Evolutionary conservation across 257 asterid species (phyloP), one percentile per base, ranked within the genome.

Genomic region (Nicotiana undulata): DNA sequence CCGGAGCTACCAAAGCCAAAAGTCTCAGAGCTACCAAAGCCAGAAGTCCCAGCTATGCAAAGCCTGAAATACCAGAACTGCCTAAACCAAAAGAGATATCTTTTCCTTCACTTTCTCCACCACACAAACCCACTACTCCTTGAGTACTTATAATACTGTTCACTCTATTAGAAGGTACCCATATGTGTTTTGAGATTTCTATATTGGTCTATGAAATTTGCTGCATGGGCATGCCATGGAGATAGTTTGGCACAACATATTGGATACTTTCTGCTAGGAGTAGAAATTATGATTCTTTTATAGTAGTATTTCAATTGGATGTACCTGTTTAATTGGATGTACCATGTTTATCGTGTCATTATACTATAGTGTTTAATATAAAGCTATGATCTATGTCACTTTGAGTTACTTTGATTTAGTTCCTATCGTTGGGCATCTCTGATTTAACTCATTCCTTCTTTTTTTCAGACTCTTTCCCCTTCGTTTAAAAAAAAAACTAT

Each of bases 1-100:
- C 60, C 83, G 1, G 56, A 67, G 10, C 51, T 84, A 9, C 90
- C 90, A 3, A 86, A 86, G 56, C 32, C 76, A 12, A 26, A 55
- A n/a, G 0, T 58, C 3, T 68, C 68, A 56, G 20, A 31, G 20
- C 7, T 77, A 2, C 80, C 80, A 56, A 78, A 40, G 20, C 61
- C 8, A 2, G 74, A 60, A 55, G 22, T 78, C 0, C 76, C 82
- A 63, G 7, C 26, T 15, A 2, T 79, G 0, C 82, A 63, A 79
- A 79, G 29, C 51, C 59, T 46, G 17, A 61, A 24, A 28, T 78
- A 0, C 60, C 82, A 2, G 53, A 78, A 22, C 18, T 85, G 2
- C 89, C 91, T 9, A 85, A 87, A 29, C 56, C 66, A 8, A 17
- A 49, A 32, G 32, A 55, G 61, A n/a, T 17, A 17, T 2, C 61